Evolutionary conservation across 208 protist species (phyloP).

Genomic region (Leishmania tropica): DNA sequence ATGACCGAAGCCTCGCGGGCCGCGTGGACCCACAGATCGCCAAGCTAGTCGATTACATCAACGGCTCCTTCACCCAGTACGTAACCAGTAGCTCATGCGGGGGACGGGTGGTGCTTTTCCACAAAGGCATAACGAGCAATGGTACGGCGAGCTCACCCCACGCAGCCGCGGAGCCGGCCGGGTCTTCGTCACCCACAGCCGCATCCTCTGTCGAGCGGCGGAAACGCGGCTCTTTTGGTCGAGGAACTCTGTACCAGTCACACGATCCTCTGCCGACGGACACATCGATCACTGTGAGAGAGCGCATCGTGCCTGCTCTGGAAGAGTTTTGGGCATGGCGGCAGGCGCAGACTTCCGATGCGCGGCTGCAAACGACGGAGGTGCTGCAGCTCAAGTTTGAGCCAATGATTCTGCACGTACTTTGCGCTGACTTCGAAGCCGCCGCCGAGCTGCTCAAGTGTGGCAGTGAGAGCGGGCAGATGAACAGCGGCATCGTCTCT

Average conservation of each 20-base stretch:
- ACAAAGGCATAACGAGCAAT: conserved; percentile 44
- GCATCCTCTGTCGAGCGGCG: conserved; percentile 20
- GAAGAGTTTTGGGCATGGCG: conserved; percentile 53
- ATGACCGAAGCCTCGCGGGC: conserved; percentile 83
- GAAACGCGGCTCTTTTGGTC: conserved; percentile 71
- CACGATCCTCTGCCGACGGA: conserved; percentile 64
- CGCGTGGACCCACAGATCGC: conserved; percentile 65
- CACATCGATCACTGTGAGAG: conserved; percentile 10
- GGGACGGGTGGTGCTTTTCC: conserved; percentile 74
- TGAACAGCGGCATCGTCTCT: conserved; percentile 72
- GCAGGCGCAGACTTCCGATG: conserved; percentile 10
- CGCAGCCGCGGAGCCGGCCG: not conserved
- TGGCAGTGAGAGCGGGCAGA: conserved; percentile 74
- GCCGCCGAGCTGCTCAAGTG: conserved; percentile 68
- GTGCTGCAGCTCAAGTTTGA: conserved; percentile 86
- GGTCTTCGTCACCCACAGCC: not conserved
- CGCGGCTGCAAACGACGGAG: conserved; percentile 42
- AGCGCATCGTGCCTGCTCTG: conserved; percentile 42
- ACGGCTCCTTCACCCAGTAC: conserved; percentile 57
- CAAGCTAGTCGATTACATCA: conserved; percentile 56
- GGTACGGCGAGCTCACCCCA: not conserved
- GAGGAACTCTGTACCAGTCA: conserved; percentile 68
- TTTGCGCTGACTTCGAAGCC: conserved; percentile 60
- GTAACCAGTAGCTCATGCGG: conserved; percentile 85
- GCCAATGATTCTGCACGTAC: conserved; percentile 85